phyloP scores from a whole-genome alignment of 306 rosid species.

The Quercus wislizeni region DNA sequence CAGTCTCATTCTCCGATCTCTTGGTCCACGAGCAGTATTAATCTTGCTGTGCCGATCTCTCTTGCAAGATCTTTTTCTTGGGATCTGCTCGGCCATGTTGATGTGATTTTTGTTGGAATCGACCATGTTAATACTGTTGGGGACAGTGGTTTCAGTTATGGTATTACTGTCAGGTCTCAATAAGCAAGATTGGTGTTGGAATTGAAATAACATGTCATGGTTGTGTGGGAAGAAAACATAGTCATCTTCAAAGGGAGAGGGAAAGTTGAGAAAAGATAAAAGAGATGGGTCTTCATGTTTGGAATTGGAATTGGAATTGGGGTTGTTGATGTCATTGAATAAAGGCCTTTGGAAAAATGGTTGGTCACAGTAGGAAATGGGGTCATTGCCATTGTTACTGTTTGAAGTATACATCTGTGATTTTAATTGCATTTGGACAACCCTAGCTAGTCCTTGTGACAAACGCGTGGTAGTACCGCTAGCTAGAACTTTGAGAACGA shows the following conservation, averaged over 20 bases:
- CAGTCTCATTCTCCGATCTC: constrained; percentile 89
- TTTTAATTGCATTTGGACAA: constrained; percentile 25
- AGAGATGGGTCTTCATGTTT: constrained; percentile 28
- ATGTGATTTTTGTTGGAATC: constrained; percentile 10
- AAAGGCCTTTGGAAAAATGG: constrained; percentile 32
- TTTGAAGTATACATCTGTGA: constrained; percentile 53
- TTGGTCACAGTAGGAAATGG: constrained; percentile 46
- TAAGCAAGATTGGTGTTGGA: constrained; percentile 17
- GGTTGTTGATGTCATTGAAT: constrained; percentile 26
- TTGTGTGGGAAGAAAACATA: constrained; percentile 31
- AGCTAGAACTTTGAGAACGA: constrained; percentile 34
- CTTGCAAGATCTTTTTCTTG: constrained; percentile 53
- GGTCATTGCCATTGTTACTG: constrained; percentile 36
- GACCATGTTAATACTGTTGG: constrained; percentile 5
- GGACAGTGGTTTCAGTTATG: not conserved
- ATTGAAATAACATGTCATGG: constrained; percentile 22
- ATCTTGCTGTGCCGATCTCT: constrained; percentile 94
- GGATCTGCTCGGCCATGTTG: constrained; percentile 18
- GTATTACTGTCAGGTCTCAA: not conserved
- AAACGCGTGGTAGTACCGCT: no score
- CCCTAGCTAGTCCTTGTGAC: constrained; percentile 26
- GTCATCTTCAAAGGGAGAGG: constrained; percentile 52
- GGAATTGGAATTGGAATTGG: constrained; percentile 20
- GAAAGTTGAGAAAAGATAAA: constrained; percentile 41
- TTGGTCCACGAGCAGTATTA: constrained; percentile 55